Conservation (phyloP, 345 rosid genomes). For the Laguncularia racemosa region DNA sequence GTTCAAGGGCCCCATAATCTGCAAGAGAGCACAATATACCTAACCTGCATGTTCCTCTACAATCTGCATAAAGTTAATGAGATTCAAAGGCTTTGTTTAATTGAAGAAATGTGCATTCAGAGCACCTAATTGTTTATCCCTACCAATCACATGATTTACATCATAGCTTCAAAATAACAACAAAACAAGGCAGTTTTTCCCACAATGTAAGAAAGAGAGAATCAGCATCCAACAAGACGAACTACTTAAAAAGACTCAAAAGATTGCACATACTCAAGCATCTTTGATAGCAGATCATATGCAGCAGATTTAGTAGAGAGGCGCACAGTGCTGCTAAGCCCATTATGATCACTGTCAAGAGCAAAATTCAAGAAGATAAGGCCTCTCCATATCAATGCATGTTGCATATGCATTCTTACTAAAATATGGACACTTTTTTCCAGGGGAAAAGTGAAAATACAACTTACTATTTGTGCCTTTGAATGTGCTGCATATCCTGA, state of each 20-base stretch:
- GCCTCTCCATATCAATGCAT: not conserved
- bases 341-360: constrained; percentile 35
- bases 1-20: too few species aligned
- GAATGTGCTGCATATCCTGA: constrained; percentile 64
- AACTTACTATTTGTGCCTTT: constrained; percentile 56
- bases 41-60: too few species aligned
- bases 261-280: constrained; percentile 50
- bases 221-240: too few species aligned
- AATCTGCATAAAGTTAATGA: too few species aligned
- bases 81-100: too few species aligned
- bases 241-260: not conserved
- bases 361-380: not conserved
- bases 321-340: constrained; percentile 67
- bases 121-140: too few species aligned
- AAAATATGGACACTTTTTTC: not conserved
- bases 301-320: constrained; percentile 54
- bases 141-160: too few species aligned
- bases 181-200: too few species aligned
- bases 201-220: too few species aligned
- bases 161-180: too few species aligned
- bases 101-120: too few species aligned
- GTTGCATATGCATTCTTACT: not conserved
- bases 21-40: too few species aligned
- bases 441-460: not conserved
- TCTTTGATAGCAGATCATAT: constrained; percentile 79